Conservation (phyloP, 2,329 filamentous ascomycete genomes). For the Torrubiella hemipterigena region DNA sequence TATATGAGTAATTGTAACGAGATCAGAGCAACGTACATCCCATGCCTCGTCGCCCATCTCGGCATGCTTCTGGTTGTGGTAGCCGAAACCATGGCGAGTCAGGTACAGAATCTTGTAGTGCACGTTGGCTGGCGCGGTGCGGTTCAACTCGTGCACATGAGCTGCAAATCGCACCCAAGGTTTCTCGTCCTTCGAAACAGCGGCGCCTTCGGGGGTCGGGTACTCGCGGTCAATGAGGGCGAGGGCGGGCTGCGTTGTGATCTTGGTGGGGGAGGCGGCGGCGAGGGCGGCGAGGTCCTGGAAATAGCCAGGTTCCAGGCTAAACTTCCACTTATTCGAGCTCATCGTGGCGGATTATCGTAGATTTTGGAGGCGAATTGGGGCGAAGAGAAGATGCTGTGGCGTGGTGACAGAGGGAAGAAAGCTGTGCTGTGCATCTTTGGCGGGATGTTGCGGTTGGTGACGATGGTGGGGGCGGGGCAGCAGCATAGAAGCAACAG, state of each 20-base stretch:
- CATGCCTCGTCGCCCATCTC: conserved; percentile 44
- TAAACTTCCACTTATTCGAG: conserved; percentile 20
- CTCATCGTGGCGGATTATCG: too few relatives aligned
- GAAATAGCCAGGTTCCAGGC: conserved; percentile 21
- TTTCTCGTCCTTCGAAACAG: conserved; percentile 18
- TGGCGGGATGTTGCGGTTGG: too few relatives aligned
- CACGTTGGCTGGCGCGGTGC: conserved; percentile 24
- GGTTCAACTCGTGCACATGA: conserved; percentile 35
- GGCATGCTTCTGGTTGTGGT: conserved; percentile 35
- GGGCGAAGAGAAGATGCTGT: too few relatives aligned
- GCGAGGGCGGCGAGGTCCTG: conserved; percentile 25
- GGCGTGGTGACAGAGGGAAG: too few relatives aligned
- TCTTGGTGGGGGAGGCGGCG: conserved; percentile 15
- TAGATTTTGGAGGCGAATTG: too few relatives aligned
- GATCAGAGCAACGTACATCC: conserved; percentile 26
- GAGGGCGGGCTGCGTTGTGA: conserved; percentile 34
- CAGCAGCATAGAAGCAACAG: too few relatives aligned
- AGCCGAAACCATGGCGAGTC: conserved; percentile 45
- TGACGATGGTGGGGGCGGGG: too few relatives aligned
- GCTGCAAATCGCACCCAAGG: conserved; percentile 40
- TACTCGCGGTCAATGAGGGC: conserved; percentile 40
- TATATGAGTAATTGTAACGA: background rate
- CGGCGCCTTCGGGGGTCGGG: conserved; percentile 22
- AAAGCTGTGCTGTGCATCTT: too few relatives aligned
- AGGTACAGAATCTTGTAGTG: conserved; percentile 41